Evolutionary conservation across 768 basidiomycete genomes (phyloP).

Genomic region (Collybiopsis luxurians): DNA sequence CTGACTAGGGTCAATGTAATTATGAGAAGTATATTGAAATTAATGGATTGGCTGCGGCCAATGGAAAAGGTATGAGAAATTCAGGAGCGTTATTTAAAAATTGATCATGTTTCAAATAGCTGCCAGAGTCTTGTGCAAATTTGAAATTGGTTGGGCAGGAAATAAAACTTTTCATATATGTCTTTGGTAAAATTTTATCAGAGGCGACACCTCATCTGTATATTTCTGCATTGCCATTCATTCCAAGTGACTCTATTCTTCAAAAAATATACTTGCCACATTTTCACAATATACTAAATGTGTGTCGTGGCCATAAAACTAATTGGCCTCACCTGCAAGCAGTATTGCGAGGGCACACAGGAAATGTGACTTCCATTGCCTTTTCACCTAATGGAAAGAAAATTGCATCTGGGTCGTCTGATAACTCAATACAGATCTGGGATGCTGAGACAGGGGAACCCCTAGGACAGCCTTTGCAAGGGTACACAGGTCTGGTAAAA

Average conservation of each 20-base stretch:
- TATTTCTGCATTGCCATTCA: constrained; percentile 20
- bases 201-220: constrained; percentile 17
- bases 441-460: constrained; percentile 37
- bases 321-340: neutral
- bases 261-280: constrained; percentile 10
- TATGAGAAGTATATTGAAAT: no score
- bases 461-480: constrained; percentile 11
- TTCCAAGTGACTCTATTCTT: constrained; percentile 8
- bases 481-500: neutral
- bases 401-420: constrained; percentile 50
- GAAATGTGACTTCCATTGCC: constrained; percentile 27
- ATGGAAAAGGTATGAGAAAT: no score
- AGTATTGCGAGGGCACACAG: constrained; percentile 7
- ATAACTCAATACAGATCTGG: constrained; percentile 53
- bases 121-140: no score
- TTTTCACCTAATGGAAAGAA: constrained; percentile 49
- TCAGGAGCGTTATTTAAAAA: no score
- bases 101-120: no score
- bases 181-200: constrained; percentile 5
- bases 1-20: neutral
- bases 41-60: no score
- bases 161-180: neutral
- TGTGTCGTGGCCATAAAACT: neutral
- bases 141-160: neutral
- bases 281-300: no score